phyloP scores from a whole-genome alignment of 2,329 filamentous ascomycete species.

The Colletotrichum falcatum region DNA sequence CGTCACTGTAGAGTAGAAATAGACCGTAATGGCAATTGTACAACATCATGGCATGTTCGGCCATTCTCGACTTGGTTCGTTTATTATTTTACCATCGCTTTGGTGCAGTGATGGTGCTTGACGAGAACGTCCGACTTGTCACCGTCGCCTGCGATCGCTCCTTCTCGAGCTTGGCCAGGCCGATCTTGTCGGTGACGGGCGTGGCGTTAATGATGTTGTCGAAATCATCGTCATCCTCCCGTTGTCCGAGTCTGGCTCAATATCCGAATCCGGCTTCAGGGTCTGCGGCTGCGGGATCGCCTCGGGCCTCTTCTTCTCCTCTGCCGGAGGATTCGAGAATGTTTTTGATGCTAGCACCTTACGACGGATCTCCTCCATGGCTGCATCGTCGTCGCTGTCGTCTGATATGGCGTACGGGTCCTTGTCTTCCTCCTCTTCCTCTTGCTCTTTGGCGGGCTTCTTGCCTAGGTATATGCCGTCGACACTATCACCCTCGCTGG shows the following conservation, averaged over 20 bases:
- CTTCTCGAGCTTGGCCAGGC: constrained; percentile 69
- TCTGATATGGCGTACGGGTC: constrained; percentile 85
- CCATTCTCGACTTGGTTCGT: not conserved
- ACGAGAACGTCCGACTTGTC: constrained; percentile 64
- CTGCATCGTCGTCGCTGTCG: constrained; percentile 81
- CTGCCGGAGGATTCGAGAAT: constrained; percentile 73
- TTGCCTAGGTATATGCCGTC: constrained; percentile 73
- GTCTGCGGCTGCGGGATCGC: constrained; percentile 71
- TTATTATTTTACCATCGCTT: constrained; percentile 55
- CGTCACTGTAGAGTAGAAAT: constrained; percentile 29
- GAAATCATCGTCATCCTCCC: constrained; percentile 80
- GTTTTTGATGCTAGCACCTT: constrained; percentile 93
- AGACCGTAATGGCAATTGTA: constrained; percentile 15
- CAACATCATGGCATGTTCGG: not conserved
- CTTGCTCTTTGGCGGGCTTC: constrained; percentile 55
- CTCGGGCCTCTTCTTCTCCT: constrained; percentile 68
- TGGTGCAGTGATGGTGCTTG: constrained; percentile 61
- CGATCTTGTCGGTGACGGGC: constrained; percentile 87
- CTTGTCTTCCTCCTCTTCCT: constrained; percentile 61
- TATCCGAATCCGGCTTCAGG: constrained; percentile 71
- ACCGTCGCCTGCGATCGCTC: constrained; percentile 62
- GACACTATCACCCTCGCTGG: constrained; percentile 58
- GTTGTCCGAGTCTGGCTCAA: constrained; percentile 79
- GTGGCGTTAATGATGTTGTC: constrained; percentile 94
- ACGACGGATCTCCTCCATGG: constrained; percentile 92